Percentiles rank a stretch among this genome's conserved stretches.
Conservation (phyloP, 257 asterid species). For the Solanum chiquidenum region DNA sequence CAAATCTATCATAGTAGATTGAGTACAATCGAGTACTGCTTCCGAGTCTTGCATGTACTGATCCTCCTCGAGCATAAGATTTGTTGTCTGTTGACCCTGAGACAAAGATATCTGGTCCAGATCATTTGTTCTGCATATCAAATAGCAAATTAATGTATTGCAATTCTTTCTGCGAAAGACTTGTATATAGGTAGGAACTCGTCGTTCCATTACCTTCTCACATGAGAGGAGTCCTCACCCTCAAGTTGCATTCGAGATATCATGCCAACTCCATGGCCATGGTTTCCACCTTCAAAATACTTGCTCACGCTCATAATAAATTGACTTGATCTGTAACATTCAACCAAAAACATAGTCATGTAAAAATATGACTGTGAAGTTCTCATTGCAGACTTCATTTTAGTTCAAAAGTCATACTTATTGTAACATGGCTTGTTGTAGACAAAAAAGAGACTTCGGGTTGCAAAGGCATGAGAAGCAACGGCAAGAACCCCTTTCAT, state of each 20-base stretch:
- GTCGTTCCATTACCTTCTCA: not conserved
- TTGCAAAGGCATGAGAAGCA: not conserved
- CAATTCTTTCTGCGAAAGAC: not conserved
- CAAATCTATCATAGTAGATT: not conserved
- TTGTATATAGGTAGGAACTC: not conserved
- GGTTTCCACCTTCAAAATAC: not conserved
- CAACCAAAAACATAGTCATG: not conserved
- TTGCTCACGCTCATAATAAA: not conserved
- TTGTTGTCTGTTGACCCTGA: not conserved
- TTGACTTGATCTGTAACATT: slow-evolving; percentile 3
- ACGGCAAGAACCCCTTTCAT: not conserved
- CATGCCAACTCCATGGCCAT: not conserved
- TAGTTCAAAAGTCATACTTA: not conserved
- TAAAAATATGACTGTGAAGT: not conserved
- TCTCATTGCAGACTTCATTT: not conserved
- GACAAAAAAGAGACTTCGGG: not conserved
- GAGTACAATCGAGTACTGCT: not conserved
- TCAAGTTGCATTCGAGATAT: not conserved
- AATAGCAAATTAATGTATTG: not conserved
- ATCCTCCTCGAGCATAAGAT: not conserved
- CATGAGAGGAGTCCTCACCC: not conserved
- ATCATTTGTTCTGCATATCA: not conserved
- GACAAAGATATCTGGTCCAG: not conserved
- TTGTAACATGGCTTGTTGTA: not conserved
- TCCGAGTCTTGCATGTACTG: not conserved